Evolutionary conservation across 768 basidiomycete genomes (phyloP).

Genomic region (Mycena venus): DNA sequence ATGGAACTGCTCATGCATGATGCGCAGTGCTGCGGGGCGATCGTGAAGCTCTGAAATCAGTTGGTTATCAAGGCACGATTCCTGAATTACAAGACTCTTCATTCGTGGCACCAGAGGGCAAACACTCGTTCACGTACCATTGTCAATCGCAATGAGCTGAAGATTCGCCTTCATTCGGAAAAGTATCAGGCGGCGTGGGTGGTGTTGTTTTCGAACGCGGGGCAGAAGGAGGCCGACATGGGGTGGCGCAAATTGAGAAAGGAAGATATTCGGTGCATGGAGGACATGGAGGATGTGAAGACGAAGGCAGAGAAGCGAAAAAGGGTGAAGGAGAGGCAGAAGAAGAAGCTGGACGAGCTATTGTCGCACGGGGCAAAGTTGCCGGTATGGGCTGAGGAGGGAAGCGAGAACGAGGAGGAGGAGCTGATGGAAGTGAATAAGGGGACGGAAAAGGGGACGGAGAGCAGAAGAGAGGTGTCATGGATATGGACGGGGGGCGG

Average conservation of each 20-base stretch:
- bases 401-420: not conserved
- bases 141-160: slow-evolving; percentile 9
- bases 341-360: not conserved
- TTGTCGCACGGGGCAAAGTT: not conserved
- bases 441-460: not conserved
- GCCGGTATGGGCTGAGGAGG: not conserved
- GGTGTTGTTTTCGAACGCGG: not conserved
- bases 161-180: slow-evolving; percentile 20
- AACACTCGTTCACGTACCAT: slow-evolving; percentile 10
- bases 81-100: not conserved
- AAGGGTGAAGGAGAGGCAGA: not conserved
- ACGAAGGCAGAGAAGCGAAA: not conserved
- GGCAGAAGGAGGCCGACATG: not conserved
- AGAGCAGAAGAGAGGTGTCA: not conserved
- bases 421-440: too few species aligned
- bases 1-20: slow-evolving; percentile 12
- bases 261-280: slow-evolving; percentile 5
- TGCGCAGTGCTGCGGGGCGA: slow-evolving; percentile 1
- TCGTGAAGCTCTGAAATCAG: slow-evolving; percentile 1
- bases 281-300: not conserved
- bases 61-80: not conserved
- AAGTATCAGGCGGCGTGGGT: slow-evolving; percentile 18
- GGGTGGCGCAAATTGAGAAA: slow-evolving; percentile 3
- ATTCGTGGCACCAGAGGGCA: not conserved
- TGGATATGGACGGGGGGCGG: slow-evolving; percentile 19